Base-by-base conservation (phyloP, 768 basidiomycete species). In the Naganishia friedmannii region DNA sequence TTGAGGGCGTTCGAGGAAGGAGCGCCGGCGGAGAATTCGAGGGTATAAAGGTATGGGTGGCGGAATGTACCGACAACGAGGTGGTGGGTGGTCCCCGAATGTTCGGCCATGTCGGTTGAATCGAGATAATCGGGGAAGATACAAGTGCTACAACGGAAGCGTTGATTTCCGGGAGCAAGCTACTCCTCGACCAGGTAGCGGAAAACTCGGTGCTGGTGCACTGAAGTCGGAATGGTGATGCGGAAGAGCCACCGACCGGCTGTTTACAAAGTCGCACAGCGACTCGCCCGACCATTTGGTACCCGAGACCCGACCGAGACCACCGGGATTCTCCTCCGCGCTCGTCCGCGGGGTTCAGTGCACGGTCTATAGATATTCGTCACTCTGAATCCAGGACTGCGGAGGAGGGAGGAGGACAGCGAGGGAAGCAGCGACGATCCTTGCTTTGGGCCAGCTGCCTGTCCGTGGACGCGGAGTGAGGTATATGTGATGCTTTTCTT, bases 51-150 rank as follows among this genome's bases (percentile, higher is more conserved):
- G 21, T 26, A 29, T 9, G 45, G 53, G 19, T 67, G 69, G 65
- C 74, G 69, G 72, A 77, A 77, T 0, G 76, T 75, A 0, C 76
- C 76, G 57, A 77, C 72, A 46, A 76, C 46, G 32, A 76, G 53
- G 54, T 72, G 68, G 46, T 57, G 69, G 19, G 65, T 63, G 28
- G 23, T 31, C 8, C 19, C n/a, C 23, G 48, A 7, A 12, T 4
- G 6, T 8, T 51, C 7, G n/a, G 48, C 3, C 48, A 51, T 51
- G 7, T 7, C n/a, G n/a, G 48, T 51, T 23, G 12, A 21, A n/a
- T 2, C 9, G 54, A 19, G 6, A 1, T 6, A n/a, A 26, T 8
- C 23, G 8, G 53, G 4, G 53, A 53, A 9, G n/a, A 53, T 2
- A 53, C 53, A 29, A 23, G 53, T 23, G 2, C 6, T 6, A 17